Conservation (phyloP, 805 yeast species). For the Saccharomycopsis sp. region DNA sequence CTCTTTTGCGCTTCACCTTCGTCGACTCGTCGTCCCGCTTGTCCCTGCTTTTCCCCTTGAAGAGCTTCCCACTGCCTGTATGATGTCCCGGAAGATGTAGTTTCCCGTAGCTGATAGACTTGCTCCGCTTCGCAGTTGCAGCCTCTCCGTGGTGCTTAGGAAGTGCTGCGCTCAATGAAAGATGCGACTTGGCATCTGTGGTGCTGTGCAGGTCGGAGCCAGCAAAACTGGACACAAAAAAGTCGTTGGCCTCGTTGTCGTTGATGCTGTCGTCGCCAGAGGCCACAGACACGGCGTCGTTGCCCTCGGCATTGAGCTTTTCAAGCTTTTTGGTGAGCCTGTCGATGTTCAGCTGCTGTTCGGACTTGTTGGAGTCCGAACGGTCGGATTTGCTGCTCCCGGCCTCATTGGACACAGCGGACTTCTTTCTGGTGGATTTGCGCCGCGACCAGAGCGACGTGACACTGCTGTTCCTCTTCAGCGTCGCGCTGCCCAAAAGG, state of each 20-base stretch:
- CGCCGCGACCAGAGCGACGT: slow-evolving; percentile 7
- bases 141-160: background rate
- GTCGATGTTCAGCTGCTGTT: background rate
- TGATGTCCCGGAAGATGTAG: background rate
- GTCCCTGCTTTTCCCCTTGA: background rate
- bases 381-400: background rate
- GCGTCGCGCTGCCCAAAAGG: background rate
- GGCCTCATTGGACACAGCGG: background rate
- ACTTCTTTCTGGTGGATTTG: background rate
- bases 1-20: slow-evolving; percentile 4
- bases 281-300: background rate
- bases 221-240: background rate
- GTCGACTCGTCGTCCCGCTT: background rate
- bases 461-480: slow-evolving; percentile 5
- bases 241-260: background rate
- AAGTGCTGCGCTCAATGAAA: background rate
- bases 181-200: background rate
- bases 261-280: background rate
- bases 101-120: background rate
- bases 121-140: background rate
- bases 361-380: background rate
- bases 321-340: background rate
- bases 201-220: background rate
- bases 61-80: background rate
- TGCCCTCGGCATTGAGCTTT: background rate